Evolutionary conservation across 2,329 filamentous ascomycete genomes (phyloP), one percentile per base, ranked within the genome.

Genomic region (Stachybotrys echinatus): DNA sequence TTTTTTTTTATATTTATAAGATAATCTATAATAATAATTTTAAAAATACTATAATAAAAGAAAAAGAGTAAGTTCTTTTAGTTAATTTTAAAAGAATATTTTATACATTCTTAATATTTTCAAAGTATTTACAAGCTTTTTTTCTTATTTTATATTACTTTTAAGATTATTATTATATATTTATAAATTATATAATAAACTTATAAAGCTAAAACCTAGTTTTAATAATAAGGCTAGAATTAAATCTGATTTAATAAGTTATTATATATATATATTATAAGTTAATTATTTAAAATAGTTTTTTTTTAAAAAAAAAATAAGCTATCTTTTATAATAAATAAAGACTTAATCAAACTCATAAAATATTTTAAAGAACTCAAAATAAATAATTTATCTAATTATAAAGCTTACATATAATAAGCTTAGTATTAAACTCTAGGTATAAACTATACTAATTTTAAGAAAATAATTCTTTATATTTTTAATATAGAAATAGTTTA

Each of bases 111-210:
- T 20, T 20, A 12, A 12, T 42, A 8, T 42, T 7, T 42, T 12
- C 7, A 8, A 42, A 42, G 8, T 44, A 45, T 44, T 44, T 19
- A 6, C n/a, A 6, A 14, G 23, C n/a, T n/a, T 44, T 19, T 21
- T 42, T 12, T 23, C 23, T 21, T 44, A 44, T 44, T 21, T 44
- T 44, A 44, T 44, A n/a, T n/a, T 42, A 21, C 23, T 44, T 19
- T 21, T 44, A 21, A 42, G 39, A n/a, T n/a, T n/a, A 10, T 42
- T 42, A 50, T 34, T 42, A 22, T 23, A 47, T 39, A 47, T 47
- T 20, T 45, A 44, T 44, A 21, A 21, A 6, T 6, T 19, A 19
- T 21, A 44, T 19, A 19, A 19, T 44, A 44, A 12, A 21, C 17
- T 21, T 6, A 23, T 21, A 21, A 23, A 42, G 39, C 19, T 42